phyloP scores from a whole-genome alignment of 208 protist species.

The Entamoeba moshkovskii region DNA sequence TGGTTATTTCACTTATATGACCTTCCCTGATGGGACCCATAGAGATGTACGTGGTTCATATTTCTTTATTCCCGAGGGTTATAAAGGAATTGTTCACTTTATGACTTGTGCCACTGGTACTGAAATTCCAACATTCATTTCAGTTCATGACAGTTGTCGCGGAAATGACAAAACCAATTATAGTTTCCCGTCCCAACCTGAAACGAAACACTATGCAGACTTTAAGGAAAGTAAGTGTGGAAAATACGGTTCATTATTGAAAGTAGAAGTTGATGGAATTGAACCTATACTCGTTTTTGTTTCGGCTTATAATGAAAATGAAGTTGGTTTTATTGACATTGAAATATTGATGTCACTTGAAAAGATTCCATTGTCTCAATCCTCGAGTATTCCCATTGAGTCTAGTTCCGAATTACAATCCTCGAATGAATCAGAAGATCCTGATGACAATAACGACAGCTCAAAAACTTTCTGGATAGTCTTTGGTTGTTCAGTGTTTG shows the following conservation, averaged over 20 bases:
- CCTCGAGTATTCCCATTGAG: background rate
- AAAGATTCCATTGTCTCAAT: background rate
- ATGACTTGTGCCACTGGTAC: background rate
- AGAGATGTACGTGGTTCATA: background rate
- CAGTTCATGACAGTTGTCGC: background rate
- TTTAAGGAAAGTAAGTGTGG: background rate
- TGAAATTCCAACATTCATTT: background rate
- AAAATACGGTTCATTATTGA: background rate
- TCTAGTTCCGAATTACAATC: background rate
- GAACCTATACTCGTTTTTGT: background rate
- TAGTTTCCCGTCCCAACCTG: background rate
- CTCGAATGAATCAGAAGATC: background rate
- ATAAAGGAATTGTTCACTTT: background rate
- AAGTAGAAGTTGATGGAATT: background rate
- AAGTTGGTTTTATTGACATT: background rate
- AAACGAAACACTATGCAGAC: background rate
- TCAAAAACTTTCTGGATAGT: no score
- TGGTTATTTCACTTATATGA: background rate
- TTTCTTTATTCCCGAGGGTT: background rate
- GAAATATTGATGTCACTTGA: background rate
- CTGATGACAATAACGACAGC: background rate
- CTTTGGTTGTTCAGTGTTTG: no score
- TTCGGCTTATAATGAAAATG: background rate
- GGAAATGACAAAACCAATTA: background rate
- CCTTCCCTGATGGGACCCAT: background rate